These are phyloP conservation scores for Ceratocystis diversiconidia DNA, from an alignment of 2,329 filamentous ascomycete species.

Conservation along the genomic window DNA sequence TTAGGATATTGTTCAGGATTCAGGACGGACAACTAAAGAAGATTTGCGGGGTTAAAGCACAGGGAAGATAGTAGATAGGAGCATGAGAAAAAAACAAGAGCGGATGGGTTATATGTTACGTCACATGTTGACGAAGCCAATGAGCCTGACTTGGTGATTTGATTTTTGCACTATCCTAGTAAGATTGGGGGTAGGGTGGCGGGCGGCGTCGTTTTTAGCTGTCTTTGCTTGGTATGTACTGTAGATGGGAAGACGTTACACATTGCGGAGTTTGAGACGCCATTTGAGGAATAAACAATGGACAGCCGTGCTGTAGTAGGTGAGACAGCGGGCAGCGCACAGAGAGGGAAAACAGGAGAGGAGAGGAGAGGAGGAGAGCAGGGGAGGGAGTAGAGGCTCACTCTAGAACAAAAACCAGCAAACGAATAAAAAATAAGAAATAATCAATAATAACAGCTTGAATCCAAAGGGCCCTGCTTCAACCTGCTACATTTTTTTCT, in stretches of 20 bases:
- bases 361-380: not conserved
- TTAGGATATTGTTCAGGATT: not conserved
- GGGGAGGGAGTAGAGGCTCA: not conserved
- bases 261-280: not conserved
- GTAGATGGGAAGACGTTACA: no score
- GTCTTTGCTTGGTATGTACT: no score
- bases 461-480: not conserved
- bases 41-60: not conserved
- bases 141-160: no score
- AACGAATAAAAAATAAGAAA: not conserved
- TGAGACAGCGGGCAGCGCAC: not conserved
- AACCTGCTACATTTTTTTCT: no score
- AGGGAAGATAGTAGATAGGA: not conserved
- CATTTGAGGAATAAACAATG: not conserved
- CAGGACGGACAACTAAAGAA: conserved; percentile 6
- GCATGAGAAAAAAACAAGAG: not conserved
- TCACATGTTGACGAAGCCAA: not conserved
- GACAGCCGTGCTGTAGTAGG: not conserved
- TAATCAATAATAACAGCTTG: not conserved
- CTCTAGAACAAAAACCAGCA: not conserved
- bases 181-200: no score
- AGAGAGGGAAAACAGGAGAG: not conserved
- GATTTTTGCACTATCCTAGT: no score
- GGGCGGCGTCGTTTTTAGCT: no score
- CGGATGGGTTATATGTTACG: not conserved